Evolutionary conservation across 768 basidiomycete species (phyloP), one percentile per base, ranked within the genome.

Genomic region (Leccinum variicolor): DNA sequence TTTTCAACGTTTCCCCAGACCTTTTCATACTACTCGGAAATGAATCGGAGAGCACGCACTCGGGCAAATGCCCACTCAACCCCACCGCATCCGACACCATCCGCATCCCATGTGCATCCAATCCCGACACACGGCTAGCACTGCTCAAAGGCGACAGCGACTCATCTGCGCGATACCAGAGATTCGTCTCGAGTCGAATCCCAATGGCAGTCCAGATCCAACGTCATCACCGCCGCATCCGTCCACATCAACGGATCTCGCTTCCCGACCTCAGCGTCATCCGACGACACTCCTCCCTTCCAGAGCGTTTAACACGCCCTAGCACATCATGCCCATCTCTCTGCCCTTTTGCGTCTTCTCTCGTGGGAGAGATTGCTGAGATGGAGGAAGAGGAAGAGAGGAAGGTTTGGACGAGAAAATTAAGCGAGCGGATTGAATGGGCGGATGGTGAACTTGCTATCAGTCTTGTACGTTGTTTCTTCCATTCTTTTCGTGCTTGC

Each of bases 351-450:
- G 21, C 84, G 90, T 36, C 73, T 92, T 29, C 84, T 0, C 77
- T 92, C 62, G 74, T 90, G 0, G 83, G 84, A 28, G 90, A 92
- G 64, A 82, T 92, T 50, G 76, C 82, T 1, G 90, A 89, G 52
- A 68, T 92, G 17, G 85, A 86, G 58, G 86, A 87, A 52, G 84
- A 85, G 56, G 84, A 86, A 28, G 81, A 81, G 15, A 82, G 81
- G 7, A 79, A 74, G 50, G 46, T 78, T 25, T 91, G 87, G 89
- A 84, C 84, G 74, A 77, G 73, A 52, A 82, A 77, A 57, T 74
- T 92, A 39, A 81, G 85, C 29, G 81, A 85, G 33, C 75, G 84
- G 33, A 58, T 90, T 14, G 70, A 73, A 29, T 84, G 80, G 82
- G 85, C 81, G 7, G 90, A 92, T 65, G 64, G 66, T 9, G 88